phyloP scores from a whole-genome alignment of 2,329 filamentous ascomycete species.

The Colletotrichum phormii region DNA sequence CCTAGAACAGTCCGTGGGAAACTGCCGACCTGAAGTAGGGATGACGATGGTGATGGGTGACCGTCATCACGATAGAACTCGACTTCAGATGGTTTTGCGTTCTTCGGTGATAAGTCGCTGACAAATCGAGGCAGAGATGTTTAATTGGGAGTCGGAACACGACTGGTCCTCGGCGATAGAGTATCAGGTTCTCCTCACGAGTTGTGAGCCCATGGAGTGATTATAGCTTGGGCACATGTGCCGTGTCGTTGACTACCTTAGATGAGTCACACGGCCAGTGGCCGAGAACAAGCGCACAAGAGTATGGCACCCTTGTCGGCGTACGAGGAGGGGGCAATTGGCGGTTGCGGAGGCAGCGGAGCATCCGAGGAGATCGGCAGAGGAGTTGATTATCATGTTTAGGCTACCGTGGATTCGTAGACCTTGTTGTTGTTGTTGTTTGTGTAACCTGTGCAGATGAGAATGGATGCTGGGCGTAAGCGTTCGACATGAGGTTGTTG shows the following conservation, averaged over 20 bases:
- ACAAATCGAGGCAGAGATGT: not conserved
- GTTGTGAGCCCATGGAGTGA: not conserved
- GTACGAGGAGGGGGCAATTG: not conserved
- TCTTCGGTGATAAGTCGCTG: not conserved
- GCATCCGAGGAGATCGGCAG: conserved; percentile 20
- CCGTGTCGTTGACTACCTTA: conserved; percentile 1
- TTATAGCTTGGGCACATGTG: conserved; percentile 5
- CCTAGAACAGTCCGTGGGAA: not conserved
- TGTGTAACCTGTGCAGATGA: conserved; percentile 10
- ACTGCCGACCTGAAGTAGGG: not conserved
- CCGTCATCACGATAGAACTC: not conserved
- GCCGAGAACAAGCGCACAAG: not conserved
- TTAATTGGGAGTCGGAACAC: not conserved
- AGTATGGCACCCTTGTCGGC: conserved; percentile 10
- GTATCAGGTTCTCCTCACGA: not conserved
- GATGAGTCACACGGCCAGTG: conserved; percentile 29
- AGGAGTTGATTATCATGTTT: conserved; percentile 7
- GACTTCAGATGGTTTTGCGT: not conserved
- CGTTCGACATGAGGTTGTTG: conserved; percentile 8
- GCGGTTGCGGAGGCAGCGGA: not conserved
- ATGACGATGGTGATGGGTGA: not conserved
- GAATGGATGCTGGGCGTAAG: not conserved
- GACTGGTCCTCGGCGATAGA: conserved; percentile 14
- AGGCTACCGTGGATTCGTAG: conserved; percentile 6
- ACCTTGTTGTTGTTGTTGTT: not conserved